Base-by-base conservation (phyloP, 805 yeast genomes). In the Cyberlindnera mycetangii region DNA sequence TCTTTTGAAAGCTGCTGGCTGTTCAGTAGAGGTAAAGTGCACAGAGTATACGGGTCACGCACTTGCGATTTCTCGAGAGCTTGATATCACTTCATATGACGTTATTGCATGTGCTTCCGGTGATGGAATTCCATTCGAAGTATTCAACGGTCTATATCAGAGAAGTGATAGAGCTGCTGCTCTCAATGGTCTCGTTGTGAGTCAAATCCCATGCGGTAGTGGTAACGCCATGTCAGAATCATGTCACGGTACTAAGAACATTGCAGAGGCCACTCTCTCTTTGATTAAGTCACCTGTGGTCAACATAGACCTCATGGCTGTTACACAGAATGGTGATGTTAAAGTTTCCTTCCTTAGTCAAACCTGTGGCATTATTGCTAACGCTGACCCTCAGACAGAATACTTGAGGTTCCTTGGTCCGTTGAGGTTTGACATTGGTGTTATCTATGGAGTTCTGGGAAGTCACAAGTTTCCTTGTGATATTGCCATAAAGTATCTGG, bases 71-170 rank as follows among this genome's bases (percentile, higher is more conserved):
- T 90, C 83, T 2, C 61, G 65, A 32, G 72, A 73, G 2, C 49
- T 84, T 48, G 76, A 79, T 48, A 49, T 78, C 3, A 65, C 67
- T n/a, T 66, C 72, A 34, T 89, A 76, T 59, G 97, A 89, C 62
- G 76, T 85, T 2, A 75, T 92, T 35, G 84, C 85, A 1, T 89
- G 97, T 67, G 90, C 95, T 32, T 88, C 96, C 0, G 99, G 99
- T 12, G 99, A 92, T 65, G 99, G 99, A 12, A 79, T 87, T 22
- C 97, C 97, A 0, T 95, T 90, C 63, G 97, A 93, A 64, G 89
- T 92, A 7, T 75, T 92, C 41, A 93, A 92, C 62, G 99, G 97
- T 2, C 69, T 93, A 25, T 86, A 79, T 52, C 66, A 65, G 48
- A 72, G 96, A 24, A 53, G 66, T 0, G 96, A 90, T 61, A 76